phyloP scores from a whole-genome alignment of 257 asterid species.

The Leptodermis oblonga region DNA sequence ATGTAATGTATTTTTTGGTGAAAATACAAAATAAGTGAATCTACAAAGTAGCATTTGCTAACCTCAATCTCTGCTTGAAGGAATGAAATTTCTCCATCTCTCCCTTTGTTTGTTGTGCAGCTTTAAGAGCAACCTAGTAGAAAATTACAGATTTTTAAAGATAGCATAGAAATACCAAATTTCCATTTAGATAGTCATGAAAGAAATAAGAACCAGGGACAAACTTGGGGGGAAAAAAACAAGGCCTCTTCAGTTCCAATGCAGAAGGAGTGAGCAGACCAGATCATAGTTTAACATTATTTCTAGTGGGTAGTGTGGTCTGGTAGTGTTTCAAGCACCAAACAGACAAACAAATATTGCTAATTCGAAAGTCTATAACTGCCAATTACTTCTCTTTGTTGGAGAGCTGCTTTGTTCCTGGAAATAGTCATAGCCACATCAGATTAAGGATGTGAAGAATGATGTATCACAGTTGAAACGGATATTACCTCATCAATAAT shows the following conservation, averaged over 20 bases:
- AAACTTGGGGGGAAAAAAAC: too few species aligned
- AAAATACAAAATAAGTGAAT: too few species aligned
- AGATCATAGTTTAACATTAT: too few species aligned
- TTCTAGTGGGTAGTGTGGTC: too few species aligned
- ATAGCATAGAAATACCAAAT: background rate
- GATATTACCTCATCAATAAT: slow-evolving; percentile 69
- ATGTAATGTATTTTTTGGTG: too few species aligned
- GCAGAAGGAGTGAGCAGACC: too few species aligned
- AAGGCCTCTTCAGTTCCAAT: too few species aligned
- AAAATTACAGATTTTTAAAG: slow-evolving; percentile 11
- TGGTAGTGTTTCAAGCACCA: too few species aligned
- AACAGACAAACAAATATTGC: slow-evolving; percentile 2
- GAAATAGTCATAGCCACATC: slow-evolving; percentile 34
- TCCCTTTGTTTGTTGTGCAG: slow-evolving; percentile 78
- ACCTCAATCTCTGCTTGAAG: too few species aligned
- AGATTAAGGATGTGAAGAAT: slow-evolving; percentile 24
- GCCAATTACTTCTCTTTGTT: slow-evolving; percentile 77
- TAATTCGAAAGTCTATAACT: slow-evolving; percentile 1
- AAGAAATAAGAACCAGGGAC: too few species aligned
- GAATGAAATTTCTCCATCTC: slow-evolving; percentile 67
- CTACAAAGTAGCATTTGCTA: too few species aligned
- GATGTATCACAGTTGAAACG: slow-evolving; percentile 20
- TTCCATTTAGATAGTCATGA: too few species aligned
- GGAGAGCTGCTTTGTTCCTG: slow-evolving; percentile 98
- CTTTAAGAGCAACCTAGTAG: slow-evolving; percentile 83